phyloP scores from a whole-genome alignment of 768 basidiomycete species.

The Phaeolepiota aurea region DNA sequence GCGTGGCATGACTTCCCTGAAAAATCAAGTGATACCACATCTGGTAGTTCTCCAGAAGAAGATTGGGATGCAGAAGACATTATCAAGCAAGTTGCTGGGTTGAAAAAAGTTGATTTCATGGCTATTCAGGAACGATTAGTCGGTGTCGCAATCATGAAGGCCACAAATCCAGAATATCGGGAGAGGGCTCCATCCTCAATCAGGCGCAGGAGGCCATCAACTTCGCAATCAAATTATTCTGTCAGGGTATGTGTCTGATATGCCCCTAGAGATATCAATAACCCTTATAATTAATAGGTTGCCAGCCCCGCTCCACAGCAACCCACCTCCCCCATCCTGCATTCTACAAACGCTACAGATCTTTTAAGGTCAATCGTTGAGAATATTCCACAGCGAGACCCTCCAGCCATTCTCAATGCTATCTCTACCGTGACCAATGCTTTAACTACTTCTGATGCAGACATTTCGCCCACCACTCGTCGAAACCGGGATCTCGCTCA shows the following conservation, averaged over 20 bases:
- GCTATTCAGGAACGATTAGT: slow-evolving; percentile 73
- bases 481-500: slow-evolving; percentile 71
- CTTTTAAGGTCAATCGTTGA: slow-evolving; percentile 57
- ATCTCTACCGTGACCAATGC: slow-evolving; percentile 8
- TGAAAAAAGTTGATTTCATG: slow-evolving; percentile 62
- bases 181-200: slow-evolving; percentile 59
- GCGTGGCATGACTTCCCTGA: slow-evolving; percentile 63
- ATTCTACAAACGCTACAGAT: slow-evolving; percentile 28
- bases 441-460: slow-evolving; percentile 12
- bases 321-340: slow-evolving; percentile 24
- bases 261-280: slow-evolving; percentile 2
- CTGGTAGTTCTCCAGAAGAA: slow-evolving; percentile 43
- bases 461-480: slow-evolving; percentile 43
- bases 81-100: slow-evolving; percentile 55
- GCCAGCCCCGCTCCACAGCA: slow-evolving; percentile 51
- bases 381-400: slow-evolving; percentile 34
- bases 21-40: slow-evolving; percentile 36
- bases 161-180: slow-evolving; percentile 44
- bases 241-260: slow-evolving; percentile 31
- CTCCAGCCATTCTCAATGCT: slow-evolving; percentile 15
- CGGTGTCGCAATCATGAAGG: slow-evolving; percentile 50
- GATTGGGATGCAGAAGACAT: slow-evolving; percentile 59
- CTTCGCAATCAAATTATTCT: slow-evolving; percentile 76
- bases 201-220: slow-evolving; percentile 68
- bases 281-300: slow-evolving; percentile 28